Evolutionary conservation across 345 rosid species (phyloP), one percentile per base, ranked within the genome.

Genomic region (Melaleuca quinquenervia): DNA sequence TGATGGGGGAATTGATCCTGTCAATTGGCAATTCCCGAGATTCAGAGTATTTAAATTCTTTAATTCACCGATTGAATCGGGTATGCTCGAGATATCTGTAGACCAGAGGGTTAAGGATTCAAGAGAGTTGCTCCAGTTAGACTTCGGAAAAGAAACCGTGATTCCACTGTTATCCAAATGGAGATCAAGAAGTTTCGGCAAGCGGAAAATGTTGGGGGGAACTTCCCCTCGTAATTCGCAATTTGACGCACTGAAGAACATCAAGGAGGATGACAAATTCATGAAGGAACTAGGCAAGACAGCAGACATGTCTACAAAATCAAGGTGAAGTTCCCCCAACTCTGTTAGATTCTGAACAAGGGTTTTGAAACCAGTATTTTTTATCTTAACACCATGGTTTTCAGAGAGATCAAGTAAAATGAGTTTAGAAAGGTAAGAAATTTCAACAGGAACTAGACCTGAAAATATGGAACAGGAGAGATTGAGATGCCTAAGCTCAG

Each of bases 211-310:
- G 75, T 29, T 15, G 44, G 75, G 44, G 0, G 11, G 75, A 62
- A 62, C 44, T 29, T 62, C 75, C 44, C 44, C 75, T 0, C 3
- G 21, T 62, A 29, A 62, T 0, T 0, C 0, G 22, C 44, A 29
- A 0, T 0, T 0, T 14, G 0, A 0, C 3, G 0, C 75, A 15
- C 1, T 62, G 6, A 62, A 62, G 27, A 29, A 8, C 0, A 18
- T 60, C 70, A 60, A 60, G 70, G 70, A n/a, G 5, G 70, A 60
- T n/a, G 70, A 60, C 13, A 60, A n/a, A 60, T 60, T 60, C 70
- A n/a, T 0, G 1, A 60, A 60, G 14, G 70, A 60, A 60, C 5
- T n/a, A 0, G 32, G 18, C 18, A 9, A 60, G 27, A 60, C 2
- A n/a, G 18, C 2, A 60, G 36, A 60, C 70, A 60, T 60, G 70